Evolutionary conservation across 2,329 filamentous ascomycete species (phyloP).

Genomic region (Arthrobotrys conoides): DNA sequence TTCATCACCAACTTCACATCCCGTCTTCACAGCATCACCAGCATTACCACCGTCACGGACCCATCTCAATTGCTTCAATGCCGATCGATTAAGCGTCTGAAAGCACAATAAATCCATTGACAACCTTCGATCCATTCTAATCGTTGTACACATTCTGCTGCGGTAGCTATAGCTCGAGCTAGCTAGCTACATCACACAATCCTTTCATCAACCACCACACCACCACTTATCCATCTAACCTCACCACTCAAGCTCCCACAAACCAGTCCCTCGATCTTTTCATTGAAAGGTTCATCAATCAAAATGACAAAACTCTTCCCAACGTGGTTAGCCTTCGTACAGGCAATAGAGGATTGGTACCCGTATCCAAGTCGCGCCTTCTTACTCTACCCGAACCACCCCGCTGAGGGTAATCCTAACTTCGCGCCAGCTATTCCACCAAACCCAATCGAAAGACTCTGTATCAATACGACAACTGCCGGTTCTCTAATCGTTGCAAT

Average conservation of each 20-base stretch:
- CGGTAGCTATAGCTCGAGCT: background rate
- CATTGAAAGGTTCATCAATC: background rate
- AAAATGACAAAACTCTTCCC: background rate
- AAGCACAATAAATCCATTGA: background rate
- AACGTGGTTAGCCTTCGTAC: background rate
- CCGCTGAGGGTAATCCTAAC: background rate
- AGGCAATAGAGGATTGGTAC: slow-evolving; percentile 1
- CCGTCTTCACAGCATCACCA: background rate
- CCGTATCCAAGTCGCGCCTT: background rate
- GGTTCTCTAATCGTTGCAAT: slow-evolving; percentile 21
- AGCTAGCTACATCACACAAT: background rate
- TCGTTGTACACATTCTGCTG: background rate
- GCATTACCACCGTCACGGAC: background rate
- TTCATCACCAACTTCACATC: background rate
- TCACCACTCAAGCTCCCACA: background rate
- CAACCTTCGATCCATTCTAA: background rate
- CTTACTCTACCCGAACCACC: slow-evolving; percentile 10
- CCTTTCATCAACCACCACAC: background rate
- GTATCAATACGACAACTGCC: slow-evolving; percentile 18
- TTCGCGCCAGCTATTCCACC: background rate
- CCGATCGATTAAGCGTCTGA: background rate
- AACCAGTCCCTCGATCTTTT: background rate
- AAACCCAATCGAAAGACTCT: background rate
- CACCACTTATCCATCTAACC: background rate
- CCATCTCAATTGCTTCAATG: background rate